Base-by-base conservation (phyloP, 208 protist species). In the Crithidia expoeki region DNA sequence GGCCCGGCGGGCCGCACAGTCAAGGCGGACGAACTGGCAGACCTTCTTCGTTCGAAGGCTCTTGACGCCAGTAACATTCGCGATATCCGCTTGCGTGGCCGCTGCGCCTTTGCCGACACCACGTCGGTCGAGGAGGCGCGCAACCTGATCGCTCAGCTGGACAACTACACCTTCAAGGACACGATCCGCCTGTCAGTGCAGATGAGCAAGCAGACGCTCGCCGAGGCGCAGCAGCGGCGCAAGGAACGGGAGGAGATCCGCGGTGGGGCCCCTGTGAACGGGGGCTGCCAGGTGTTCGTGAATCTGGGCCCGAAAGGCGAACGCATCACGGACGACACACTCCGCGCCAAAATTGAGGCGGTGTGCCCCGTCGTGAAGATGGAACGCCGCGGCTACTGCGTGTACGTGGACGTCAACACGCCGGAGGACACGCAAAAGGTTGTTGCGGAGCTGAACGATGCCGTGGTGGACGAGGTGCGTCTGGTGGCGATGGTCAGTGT, bases 61-160 rank as follows among this genome's bases (percentile, higher is more conserved):
- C 19, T 32, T 4, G 49, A 64, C 53, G 51, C 76, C 0, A 52
- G 46, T 1, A 60, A 72, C 42, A 53, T 84, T 16, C 34, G 28
- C 30, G 75, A 85, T 51, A 68, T 94, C 3, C 83, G 85, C 38
- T 56, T 91, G 72, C 85, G 88, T 47, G 83, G 85, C 65, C 85
- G 85, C 73, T 88, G 85, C 63, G 88, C 85, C 53, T 94, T 94
- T 62, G 88, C 77, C 5, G 88, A 94, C 57, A 83, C 89, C 7
- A 60, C 67, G 2, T 81, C 72, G 1, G 40, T 63, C 25, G 83
- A 70, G 55, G 77, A 84, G 49, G 88, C 88, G 4, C 33, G 74
- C 16, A 52, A 81, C 28, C 81, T 94, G n/a, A 78, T 94, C 4
- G 28, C 47, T 1, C 49, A 78, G 67, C 68, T 88, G 25, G 38